phyloP scores from a whole-genome alignment of 306 rosid species.

The Oemleria cerasiformis region DNA sequence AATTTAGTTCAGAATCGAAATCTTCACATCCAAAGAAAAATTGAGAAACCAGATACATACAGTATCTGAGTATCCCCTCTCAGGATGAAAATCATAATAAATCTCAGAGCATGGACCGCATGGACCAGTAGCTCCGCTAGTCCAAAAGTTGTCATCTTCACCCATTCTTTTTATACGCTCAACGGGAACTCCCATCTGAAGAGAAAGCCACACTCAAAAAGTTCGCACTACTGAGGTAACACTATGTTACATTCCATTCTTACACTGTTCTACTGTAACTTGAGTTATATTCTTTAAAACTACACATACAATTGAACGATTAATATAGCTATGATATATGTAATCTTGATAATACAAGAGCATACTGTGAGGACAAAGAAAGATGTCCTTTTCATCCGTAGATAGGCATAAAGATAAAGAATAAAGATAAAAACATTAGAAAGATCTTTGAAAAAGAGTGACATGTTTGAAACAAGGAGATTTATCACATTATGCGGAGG shows the following conservation, averaged over 20 bases:
- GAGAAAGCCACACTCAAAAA: constrained; percentile 14
- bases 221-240: too few species aligned
- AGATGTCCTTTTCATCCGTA: not conserved
- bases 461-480: not conserved
- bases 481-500: not conserved
- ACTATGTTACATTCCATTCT: not conserved
- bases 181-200: constrained; percentile 77
- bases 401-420: not conserved
- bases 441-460: not conserved
- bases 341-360: not conserved
- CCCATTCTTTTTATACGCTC: constrained; percentile 89
- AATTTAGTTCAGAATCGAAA: constrained; percentile 21
- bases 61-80: constrained; percentile 56
- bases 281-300: not conserved
- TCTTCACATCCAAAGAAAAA: not conserved
- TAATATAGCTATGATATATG: not conserved
- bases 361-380: constrained; percentile 1
- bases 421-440: not conserved
- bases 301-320: not conserved
- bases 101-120: constrained; percentile 98
- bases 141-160: constrained; percentile 92
- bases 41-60: constrained; percentile 37
- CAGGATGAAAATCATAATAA: constrained; percentile 91
- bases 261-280: not conserved
- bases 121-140: constrained; percentile 90